Evolutionary conservation across 2,329 filamentous ascomycete genomes (phyloP).

Genomic region (Clonostachys rhizophaga): DNA sequence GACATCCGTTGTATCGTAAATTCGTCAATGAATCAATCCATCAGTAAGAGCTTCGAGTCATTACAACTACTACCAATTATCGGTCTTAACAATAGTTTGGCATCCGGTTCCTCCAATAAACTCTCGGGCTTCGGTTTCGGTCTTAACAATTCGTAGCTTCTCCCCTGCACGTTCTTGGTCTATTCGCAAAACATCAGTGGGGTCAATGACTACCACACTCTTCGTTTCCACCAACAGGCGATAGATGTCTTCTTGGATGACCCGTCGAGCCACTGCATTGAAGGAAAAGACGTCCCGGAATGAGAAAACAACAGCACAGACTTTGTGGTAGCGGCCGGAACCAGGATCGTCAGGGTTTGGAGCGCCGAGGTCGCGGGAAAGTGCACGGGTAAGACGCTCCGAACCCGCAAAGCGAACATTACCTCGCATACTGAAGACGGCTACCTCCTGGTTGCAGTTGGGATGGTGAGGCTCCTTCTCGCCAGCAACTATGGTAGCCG

Average conservation of each 20-base stretch:
- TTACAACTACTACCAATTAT: background rate
- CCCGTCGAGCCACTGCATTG: slow-evolving; percentile 16
- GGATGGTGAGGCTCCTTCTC: slow-evolving; percentile 10
- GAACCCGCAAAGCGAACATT: slow-evolving; percentile 25
- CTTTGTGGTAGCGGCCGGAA: slow-evolving; percentile 13
- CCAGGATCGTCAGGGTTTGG: slow-evolving; percentile 13
- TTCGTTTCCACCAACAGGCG: slow-evolving; percentile 13
- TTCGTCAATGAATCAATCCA: too few relatives aligned
- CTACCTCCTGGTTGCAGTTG: slow-evolving; percentile 16
- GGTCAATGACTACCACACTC: slow-evolving; percentile 22
- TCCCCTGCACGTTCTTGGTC: slow-evolving; percentile 4
- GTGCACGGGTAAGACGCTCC: slow-evolving; percentile 20
- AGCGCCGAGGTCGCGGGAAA: slow-evolving; percentile 17
- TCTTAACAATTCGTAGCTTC: slow-evolving; percentile 11
- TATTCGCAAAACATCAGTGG: slow-evolving; percentile 13
- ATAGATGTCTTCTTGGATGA: slow-evolving; percentile 18
- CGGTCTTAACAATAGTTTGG: background rate
- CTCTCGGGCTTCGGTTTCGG: slow-evolving; percentile 16
- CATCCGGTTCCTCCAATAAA: slow-evolving; percentile 21
- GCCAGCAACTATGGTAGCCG: slow-evolving; percentile 19
- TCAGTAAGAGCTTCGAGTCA: too few relatives aligned
- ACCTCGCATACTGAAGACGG: slow-evolving; percentile 22
- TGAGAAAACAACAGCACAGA: slow-evolving; percentile 22
- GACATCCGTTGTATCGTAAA: too few relatives aligned
- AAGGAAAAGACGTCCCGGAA: slow-evolving; percentile 23